A percentile compares a stretch with the other conserved stretches of the same genome.
Conservation (phyloP, 2,329 filamentous ascomycete species). For the Aspergillus sp. region DNA sequence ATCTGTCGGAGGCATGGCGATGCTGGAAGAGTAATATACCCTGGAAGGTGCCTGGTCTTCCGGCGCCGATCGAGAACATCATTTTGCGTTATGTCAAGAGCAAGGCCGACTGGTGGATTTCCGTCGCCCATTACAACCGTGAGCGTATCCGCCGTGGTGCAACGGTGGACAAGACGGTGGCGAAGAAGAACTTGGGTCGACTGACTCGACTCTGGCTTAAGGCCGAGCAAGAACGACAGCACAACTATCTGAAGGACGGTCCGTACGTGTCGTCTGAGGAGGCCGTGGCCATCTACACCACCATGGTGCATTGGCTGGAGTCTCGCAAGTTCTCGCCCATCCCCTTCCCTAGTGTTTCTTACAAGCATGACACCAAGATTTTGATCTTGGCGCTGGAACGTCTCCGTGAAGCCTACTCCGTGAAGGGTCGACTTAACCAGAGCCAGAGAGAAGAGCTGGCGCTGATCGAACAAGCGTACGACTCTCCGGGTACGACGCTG, state of each 20-base stretch:
- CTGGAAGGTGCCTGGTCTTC: slow-evolving; percentile 96
- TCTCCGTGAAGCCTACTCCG: slow-evolving; percentile 91
- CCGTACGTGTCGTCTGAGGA: slow-evolving; percentile 98
- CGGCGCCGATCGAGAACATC: slow-evolving; percentile 97
- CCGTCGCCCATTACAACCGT: slow-evolving; percentile 96
- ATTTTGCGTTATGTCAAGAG: slow-evolving; percentile 98
- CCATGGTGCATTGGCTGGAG: slow-evolving; percentile 97
- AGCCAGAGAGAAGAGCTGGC: slow-evolving; percentile 96
- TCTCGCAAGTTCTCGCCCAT: slow-evolving; percentile 98
- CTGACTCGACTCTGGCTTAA: slow-evolving; percentile 96
- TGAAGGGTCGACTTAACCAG: slow-evolving; percentile 94
- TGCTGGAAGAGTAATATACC: slow-evolving; percentile 99
- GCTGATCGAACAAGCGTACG: slow-evolving; percentile 96
- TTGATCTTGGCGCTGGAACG: slow-evolving; percentile 92
- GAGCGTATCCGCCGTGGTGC: slow-evolving; percentile 95
- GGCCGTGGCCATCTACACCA: slow-evolving; percentile 97
- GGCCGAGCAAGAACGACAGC: slow-evolving; percentile 95
- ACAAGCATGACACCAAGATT: slow-evolving; percentile 99
- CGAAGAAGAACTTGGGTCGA: slow-evolving; percentile 97
- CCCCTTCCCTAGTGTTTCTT: slow-evolving; percentile 96
- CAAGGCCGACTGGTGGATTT: slow-evolving; percentile 99
- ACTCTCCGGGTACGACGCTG: slow-evolving; percentile 92
- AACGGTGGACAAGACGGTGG: slow-evolving; percentile 97
- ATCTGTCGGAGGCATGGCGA: slow-evolving; percentile 96
- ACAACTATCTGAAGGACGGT: slow-evolving; percentile 99